Conservation (phyloP, 805 yeast genomes). For the Ogataea corticis region DNA sequence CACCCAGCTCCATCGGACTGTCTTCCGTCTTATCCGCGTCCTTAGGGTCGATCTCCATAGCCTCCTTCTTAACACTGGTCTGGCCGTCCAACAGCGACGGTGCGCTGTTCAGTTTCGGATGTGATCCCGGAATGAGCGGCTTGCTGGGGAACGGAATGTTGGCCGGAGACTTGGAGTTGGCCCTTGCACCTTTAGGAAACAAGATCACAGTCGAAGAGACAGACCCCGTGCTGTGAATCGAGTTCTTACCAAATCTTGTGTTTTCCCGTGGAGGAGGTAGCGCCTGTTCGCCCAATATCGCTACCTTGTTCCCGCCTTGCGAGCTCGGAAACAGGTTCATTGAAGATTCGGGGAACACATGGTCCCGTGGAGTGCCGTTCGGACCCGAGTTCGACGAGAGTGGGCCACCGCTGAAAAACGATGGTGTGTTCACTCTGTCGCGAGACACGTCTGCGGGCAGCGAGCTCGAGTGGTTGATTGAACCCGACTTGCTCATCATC, state of each 20-base stretch:
- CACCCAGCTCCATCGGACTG: background rate
- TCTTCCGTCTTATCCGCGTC: background rate
- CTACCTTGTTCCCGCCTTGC: conserved; percentile 21
- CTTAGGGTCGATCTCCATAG: background rate
- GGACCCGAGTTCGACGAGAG: conserved; percentile 13
- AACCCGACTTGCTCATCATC: background rate
- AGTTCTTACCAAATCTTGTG: conserved; percentile 17
- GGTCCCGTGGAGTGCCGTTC: conserved; percentile 16
- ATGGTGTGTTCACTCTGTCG: conserved; percentile 12
- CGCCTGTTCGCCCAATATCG: conserved; percentile 31
- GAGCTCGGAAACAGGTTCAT: background rate
- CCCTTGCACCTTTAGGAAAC: conserved; percentile 42
- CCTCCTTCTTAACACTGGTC: background rate
- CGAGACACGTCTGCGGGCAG: conserved; percentile 6
- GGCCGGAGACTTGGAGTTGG: conserved; percentile 22
- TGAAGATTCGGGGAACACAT: conserved; percentile 11
- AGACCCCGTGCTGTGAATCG: conserved; percentile 11
- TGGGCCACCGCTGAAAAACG: conserved; percentile 9
- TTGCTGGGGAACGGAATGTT: background rate
- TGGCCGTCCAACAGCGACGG: background rate
- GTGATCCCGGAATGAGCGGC: background rate
- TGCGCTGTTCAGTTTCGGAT: conserved; percentile 1
- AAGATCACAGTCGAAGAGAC: conserved; percentile 47
- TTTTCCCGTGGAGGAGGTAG: conserved; percentile 33
- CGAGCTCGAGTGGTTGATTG: background rate